Evolutionary conservation across 768 basidiomycete species (phyloP).

Genomic region (Tulasnella sp.): DNA sequence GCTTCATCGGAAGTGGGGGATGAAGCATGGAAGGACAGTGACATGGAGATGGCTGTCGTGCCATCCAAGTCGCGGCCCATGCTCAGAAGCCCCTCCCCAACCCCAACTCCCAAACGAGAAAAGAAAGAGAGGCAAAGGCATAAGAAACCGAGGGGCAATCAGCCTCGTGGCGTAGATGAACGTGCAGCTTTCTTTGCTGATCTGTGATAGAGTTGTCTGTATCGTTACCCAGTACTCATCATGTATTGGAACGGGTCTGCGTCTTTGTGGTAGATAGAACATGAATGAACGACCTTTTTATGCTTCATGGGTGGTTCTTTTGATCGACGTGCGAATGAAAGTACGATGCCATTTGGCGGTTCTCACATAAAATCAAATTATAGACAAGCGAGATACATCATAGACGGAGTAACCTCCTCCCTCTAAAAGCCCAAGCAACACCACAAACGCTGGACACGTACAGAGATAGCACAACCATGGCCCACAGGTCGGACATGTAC

Average conservation of each 20-base stretch:
- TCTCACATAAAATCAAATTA: neutral
- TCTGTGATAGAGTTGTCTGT: slow-evolving; percentile 39
- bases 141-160: slow-evolving; percentile 52
- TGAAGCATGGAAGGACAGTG: slow-evolving; percentile 47
- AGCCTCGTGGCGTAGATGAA: slow-evolving; percentile 54
- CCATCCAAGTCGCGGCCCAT: neutral
- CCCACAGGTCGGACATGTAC: slow-evolving; percentile 55
- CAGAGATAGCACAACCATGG: slow-evolving; percentile 56
- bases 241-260: too few relatives aligned
- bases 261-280: too few relatives aligned
- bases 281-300: too few relatives aligned
- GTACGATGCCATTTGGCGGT: too few relatives aligned
- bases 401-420: slow-evolving; percentile 36
- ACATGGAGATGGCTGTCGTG: neutral
- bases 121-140: slow-evolving; percentile 53
- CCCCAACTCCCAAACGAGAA: neutral
- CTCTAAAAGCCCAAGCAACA: slow-evolving; percentile 56
- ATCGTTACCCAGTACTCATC: neutral
- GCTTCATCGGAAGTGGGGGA: slow-evolving; percentile 30
- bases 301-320: too few relatives aligned
- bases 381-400: neutral
- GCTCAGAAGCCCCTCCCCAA: neutral
- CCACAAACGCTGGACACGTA: slow-evolving; percentile 60
- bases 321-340: too few relatives aligned
- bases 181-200: slow-evolving; percentile 65